Conservation (phyloP, 2,329 filamentous ascomycete species). For the Sporothrix humicola region DNA sequence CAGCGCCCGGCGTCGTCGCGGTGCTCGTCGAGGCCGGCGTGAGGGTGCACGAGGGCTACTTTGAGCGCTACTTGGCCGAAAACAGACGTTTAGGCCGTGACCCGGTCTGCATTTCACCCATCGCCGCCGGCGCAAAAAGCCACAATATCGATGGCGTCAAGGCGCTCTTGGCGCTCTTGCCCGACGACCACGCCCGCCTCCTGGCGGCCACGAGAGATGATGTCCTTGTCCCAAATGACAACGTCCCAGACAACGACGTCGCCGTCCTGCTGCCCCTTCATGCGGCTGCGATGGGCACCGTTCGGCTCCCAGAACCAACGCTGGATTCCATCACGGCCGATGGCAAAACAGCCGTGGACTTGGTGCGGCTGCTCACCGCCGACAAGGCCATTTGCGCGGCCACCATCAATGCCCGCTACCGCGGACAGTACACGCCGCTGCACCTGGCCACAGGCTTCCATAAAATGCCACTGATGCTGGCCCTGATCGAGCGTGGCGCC, state of each 20-base stretch:
- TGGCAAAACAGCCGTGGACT: neutral
- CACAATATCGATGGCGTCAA: slow-evolving; percentile 15
- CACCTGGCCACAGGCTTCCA: slow-evolving; percentile 27
- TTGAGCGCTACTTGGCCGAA: no score
- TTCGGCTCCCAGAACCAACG: neutral
- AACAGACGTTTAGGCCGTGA: no score
- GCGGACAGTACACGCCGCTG: slow-evolving; percentile 28
- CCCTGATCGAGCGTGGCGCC: slow-evolving; percentile 25
- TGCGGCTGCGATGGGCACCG: neutral
- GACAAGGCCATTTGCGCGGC: slow-evolving; percentile 28
- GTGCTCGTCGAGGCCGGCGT: slow-evolving; percentile 27
- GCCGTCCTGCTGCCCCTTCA: slow-evolving; percentile 25
- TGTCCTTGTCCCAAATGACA: neutral
- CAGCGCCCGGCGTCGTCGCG: neutral
- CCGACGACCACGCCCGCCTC: slow-evolving; percentile 24
- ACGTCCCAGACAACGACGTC: slow-evolving; percentile 22
- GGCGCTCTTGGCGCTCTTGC: slow-evolving; percentile 22
- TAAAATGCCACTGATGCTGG: slow-evolving; percentile 21
- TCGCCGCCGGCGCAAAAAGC: neutral
- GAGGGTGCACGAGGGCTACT: slow-evolving; percentile 17
- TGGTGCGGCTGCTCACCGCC: slow-evolving; percentile 26
- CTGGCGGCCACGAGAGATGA: neutral
- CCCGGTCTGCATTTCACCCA: slow-evolving; percentile 9
- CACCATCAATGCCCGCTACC: slow-evolving; percentile 29
- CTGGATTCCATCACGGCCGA: neutral